Conservation (phyloP, 805 yeast species). For the Saccharomycopsis babjevae region DNA sequence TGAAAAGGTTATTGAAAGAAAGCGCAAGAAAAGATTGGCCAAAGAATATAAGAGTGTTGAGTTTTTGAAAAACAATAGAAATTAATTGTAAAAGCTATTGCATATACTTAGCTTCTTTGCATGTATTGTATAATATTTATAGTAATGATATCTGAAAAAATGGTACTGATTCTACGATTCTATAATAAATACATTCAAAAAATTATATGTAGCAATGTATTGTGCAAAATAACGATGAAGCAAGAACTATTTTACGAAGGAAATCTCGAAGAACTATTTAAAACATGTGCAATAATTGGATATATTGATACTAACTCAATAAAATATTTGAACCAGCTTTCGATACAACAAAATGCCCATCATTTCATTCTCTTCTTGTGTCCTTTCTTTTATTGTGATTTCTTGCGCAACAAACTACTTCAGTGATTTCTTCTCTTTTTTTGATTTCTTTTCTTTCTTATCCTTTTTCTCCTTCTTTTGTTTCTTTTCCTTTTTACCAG, state of each 20-base stretch:
- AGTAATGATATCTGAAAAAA: too few species aligned
- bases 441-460: constrained; percentile 13
- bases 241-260: too few species aligned
- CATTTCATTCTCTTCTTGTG: neutral
- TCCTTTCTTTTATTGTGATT: neutral
- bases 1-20: constrained; percentile 77
- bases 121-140: neutral
- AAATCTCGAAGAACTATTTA: too few species aligned
- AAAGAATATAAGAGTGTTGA: constrained; percentile 56
- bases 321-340: too few species aligned
- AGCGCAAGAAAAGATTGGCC: constrained; percentile 76
- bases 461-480: constrained; percentile 21
- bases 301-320: too few species aligned
- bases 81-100: neutral
- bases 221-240: too few species aligned
- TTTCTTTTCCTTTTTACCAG: constrained; percentile 25
- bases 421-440: neutral
- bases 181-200: too few species aligned
- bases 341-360: too few species aligned
- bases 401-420: neutral
- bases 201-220: too few species aligned
- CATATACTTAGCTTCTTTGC: neutral
- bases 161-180: too few species aligned
- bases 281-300: too few species aligned
- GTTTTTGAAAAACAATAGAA: constrained; percentile 21